Percentiles rank a stretch among this genome's conserved stretches.
phyloP scores from a whole-genome alignment of 2,329 filamentous ascomycete genomes.

The Colletotrichum magnum region DNA sequence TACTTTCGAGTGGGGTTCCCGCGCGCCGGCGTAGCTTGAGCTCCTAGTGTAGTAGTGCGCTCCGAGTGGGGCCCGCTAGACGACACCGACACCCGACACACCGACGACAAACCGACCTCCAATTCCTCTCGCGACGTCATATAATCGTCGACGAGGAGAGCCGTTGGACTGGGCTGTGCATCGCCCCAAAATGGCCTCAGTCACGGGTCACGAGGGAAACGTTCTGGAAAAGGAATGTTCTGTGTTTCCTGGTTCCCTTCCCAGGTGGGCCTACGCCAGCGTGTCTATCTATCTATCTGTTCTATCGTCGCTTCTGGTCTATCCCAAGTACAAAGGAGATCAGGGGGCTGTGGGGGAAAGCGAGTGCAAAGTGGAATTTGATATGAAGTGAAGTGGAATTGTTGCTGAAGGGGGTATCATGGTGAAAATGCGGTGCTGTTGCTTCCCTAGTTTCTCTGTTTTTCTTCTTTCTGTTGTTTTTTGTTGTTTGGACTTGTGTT shows the following conservation, averaged over 20 bases:
- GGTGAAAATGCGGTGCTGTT: not conserved
- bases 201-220: not conserved
- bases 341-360: not conserved
- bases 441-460: not conserved
- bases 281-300: not conserved
- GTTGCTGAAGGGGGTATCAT: not conserved
- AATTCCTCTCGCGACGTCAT: too few relatives aligned
- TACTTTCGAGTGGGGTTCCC: not conserved
- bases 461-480: not conserved
- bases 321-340: not conserved
- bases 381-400: not conserved
- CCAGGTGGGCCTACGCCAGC: too few relatives aligned
- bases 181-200: too few relatives aligned
- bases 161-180: too few relatives aligned
- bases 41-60: not conserved
- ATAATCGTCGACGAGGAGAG: too few relatives aligned
- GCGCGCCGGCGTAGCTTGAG: not conserved
- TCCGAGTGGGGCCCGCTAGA: too few relatives aligned
- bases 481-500: not conserved
- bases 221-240: not conserved
- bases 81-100: too few relatives aligned
- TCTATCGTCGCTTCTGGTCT: not conserved
- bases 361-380: not conserved
- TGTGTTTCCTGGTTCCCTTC: not conserved
- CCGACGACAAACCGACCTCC: too few relatives aligned